These are phyloP conservation scores for Filobasidium uniguttulatum DNA, from an alignment of 1,284 basidiomycete genomes.

Conservation along the genomic window DNA sequence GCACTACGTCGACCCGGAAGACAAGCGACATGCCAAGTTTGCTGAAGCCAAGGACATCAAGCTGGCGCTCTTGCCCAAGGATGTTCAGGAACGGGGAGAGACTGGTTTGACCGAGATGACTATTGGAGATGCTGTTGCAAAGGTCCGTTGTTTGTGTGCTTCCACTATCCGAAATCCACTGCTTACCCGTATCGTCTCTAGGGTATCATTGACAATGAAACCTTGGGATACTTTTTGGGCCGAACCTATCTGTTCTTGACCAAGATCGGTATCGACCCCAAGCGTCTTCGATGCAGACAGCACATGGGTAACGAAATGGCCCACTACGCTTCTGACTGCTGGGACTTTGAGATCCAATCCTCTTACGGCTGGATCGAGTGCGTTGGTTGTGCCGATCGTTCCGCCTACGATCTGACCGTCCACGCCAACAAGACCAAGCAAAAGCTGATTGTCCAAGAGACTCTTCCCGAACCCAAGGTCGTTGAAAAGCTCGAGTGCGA, in stretches of 20 bases:
- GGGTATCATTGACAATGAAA: slow-evolving; percentile 89
- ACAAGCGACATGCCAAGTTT: slow-evolving; percentile 82
- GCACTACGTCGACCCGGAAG: slow-evolving; percentile 89
- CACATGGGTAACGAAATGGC: slow-evolving; percentile 99
- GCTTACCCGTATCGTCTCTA: slow-evolving; percentile 20
- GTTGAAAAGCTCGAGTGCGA: slow-evolving; percentile 60
- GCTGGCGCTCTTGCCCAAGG: slow-evolving; percentile 66
- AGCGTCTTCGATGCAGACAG: slow-evolving; percentile 79
- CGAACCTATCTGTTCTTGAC: slow-evolving; percentile 81
- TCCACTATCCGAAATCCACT: background rate
- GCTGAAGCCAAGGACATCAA: slow-evolving; percentile 61
- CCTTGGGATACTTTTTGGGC: slow-evolving; percentile 91
- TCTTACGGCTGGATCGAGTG: slow-evolving; percentile 97
- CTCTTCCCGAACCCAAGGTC: slow-evolving; percentile 64
- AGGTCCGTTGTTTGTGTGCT: slow-evolving; percentile 20
- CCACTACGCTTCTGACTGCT: slow-evolving; percentile 96
- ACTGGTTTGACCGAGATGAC: slow-evolving; percentile 55
- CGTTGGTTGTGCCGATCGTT: slow-evolving; percentile 97
- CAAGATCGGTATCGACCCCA: slow-evolving; percentile 84
- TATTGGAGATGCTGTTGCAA: slow-evolving; percentile 76
- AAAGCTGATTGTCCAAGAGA: slow-evolving; percentile 66
- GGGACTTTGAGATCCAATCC: slow-evolving; percentile 96
- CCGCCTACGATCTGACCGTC: slow-evolving; percentile 76
- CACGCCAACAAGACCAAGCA: slow-evolving; percentile 47
- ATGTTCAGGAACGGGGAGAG: slow-evolving; percentile 64